phyloP scores from a whole-genome alignment of 192 early-diverging fungal species.

The Mortierella claussenii region DNA sequence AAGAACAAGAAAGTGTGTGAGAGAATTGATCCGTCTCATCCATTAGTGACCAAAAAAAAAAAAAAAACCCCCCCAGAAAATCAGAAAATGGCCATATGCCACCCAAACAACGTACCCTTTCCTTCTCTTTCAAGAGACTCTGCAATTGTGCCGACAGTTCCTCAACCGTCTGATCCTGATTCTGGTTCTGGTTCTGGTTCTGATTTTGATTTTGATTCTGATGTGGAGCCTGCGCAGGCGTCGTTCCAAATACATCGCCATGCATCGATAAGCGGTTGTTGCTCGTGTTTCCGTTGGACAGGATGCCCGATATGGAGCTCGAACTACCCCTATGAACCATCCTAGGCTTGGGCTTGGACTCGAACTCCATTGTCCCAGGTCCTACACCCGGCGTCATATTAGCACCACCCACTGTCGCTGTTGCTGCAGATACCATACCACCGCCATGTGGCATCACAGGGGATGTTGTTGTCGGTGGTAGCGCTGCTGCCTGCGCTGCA shows the following conservation, averaged over 20 bases:
- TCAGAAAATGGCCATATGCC: too few relatives aligned
- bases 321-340: slow-evolving; percentile 41
- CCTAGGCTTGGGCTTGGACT: slow-evolving; percentile 23
- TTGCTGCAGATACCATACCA: neutral
- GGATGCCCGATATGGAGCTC: slow-evolving; percentile 23
- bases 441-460: neutral
- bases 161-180: slow-evolving; percentile 27
- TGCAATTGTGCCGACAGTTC: slow-evolving; percentile 57
- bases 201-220: too few relatives aligned
- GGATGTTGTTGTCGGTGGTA: slow-evolving; percentile 11
- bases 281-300: neutral
- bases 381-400: neutral
- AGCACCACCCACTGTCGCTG: too few relatives aligned
- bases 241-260: too few relatives aligned
- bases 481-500: neutral
- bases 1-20: too few relatives aligned
- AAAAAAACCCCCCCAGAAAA: too few relatives aligned
- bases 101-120: slow-evolving; percentile 38
- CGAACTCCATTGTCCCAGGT: slow-evolving; percentile 2
- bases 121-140: slow-evolving; percentile 58
- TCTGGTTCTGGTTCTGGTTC: too few relatives aligned
- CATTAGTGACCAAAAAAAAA: too few relatives aligned
- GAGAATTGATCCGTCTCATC: too few relatives aligned
- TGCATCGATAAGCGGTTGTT: slow-evolving; percentile 32
- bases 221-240: neutral